Evolutionary conservation across 2,329 filamentous ascomycete genomes (phyloP).

Genomic region (Epichloe sibirici): DNA sequence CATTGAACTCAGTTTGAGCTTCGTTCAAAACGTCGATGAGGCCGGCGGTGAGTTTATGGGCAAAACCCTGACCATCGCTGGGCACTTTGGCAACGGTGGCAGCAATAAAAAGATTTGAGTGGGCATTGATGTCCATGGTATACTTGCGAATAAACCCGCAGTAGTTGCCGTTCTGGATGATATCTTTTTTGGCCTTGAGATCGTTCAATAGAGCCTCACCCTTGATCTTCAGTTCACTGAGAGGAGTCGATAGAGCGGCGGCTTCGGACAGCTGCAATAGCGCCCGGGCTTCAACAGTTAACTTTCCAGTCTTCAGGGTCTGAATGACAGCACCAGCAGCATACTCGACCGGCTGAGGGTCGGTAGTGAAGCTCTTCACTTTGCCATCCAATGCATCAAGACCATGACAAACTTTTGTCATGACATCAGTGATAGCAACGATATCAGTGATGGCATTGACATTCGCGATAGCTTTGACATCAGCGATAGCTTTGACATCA

Average conservation of each 20-base stretch:
- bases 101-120: background rate
- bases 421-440: background rate
- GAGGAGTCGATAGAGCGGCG: background rate
- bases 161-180: conserved; percentile 1
- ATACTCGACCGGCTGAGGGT: background rate
- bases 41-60: background rate
- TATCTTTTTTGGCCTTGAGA: conserved; percentile 1
- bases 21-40: background rate
- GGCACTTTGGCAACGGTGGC: conserved; percentile 2
- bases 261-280: background rate
- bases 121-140: background rate
- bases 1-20: conserved; percentile 1
- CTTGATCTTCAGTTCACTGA: background rate
- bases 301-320: conserved; percentile 2
- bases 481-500: no score
- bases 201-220: background rate
- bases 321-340: background rate
- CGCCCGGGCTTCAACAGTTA: background rate
- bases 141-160: background rate
- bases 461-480: no score
- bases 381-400: background rate
- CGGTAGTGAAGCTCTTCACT: background rate
- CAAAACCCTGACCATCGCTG: background rate
- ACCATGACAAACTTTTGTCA: background rate
- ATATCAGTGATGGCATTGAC: background rate